Base-by-base conservation (phyloP, 345 rosid species). In the Nasturtium officinale region DNA sequence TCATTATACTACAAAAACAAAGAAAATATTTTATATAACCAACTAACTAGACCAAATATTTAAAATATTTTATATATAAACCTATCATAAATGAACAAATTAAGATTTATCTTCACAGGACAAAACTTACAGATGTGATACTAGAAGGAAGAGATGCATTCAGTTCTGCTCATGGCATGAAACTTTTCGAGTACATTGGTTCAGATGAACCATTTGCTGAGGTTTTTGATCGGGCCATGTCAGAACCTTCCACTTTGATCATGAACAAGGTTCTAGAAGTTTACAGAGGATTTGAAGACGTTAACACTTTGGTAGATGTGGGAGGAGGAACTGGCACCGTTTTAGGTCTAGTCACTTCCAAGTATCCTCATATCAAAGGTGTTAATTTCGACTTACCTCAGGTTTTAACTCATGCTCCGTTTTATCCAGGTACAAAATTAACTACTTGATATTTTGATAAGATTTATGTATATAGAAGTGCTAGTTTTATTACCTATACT, bases 301-400 rank as follows among this genome's bases (percentile, higher is more conserved):
- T 88, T 7, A 46, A 30, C 2, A 69, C 77, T 5, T 23, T 88
- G 11, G 95, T 87, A 0, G 94, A 90, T 65, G 88, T 88, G 0
- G 95, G 92, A 21, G 95, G 95, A 1, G 87, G 89, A 23, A 73
- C 48, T 40, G 95, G 95, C 5, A 75, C 85, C 9, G 59, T 71
- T 2, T 63, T 87, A 8, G 64, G 48, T 55, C 64, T 81, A 25
- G 78, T 89, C 13, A 70, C 84, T 18, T 82, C 89, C 21, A 82
- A 78, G 58, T 81, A 84, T 59, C 88, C 88, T 42, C 66, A 77
- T 1, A 81, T 85, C 0, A 78, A 72, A 11, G 90, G 83, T 18
- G 77, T 86, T 7, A 84, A 89, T 71, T 81, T 32, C 2, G 35
- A 32, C 35, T 32, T 32, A 32, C 9, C 35, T 32, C 9, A 32